phyloP scores from a whole-genome alignment of 345 rosid genomes.

The Gossypium thurberi region DNA sequence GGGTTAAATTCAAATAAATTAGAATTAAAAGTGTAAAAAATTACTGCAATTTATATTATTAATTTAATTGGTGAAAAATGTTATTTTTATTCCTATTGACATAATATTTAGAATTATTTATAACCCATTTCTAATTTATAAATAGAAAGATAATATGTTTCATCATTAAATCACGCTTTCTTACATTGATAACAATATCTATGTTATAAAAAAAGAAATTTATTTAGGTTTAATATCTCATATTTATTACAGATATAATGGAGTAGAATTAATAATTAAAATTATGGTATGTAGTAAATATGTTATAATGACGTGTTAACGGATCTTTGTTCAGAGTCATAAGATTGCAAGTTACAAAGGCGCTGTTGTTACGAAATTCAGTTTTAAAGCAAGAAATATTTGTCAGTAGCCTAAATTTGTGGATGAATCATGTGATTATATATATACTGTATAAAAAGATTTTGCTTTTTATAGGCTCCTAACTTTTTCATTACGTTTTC shows the following conservation, averaged over 20 bases:
- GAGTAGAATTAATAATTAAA: too few relatives aligned
- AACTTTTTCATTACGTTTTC: neutral
- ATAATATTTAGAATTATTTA: too few relatives aligned
- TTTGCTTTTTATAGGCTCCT: neutral
- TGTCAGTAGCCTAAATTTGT: neutral
- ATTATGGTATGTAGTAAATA: too few relatives aligned
- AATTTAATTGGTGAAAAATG: too few relatives aligned
- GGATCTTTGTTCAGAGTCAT: neutral
- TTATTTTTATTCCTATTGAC: too few relatives aligned
- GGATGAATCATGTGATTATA: neutral
- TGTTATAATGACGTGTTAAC: neutral
- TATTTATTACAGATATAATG: too few relatives aligned
- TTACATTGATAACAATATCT: rapidly evolving
- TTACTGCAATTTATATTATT: too few relatives aligned
- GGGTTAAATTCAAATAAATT: neutral
- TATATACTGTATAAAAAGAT: neutral
- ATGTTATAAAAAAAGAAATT: too few relatives aligned
- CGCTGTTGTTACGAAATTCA: neutral
- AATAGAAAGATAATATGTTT: rapidly evolving
- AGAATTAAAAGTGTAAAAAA: too few relatives aligned
- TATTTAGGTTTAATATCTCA: too few relatives aligned
- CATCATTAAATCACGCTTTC: rapidly evolving
- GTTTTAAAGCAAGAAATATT: neutral
- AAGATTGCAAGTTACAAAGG: neutral
- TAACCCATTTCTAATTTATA: rapidly evolving